phyloP scores from a whole-genome alignment of 768 basidiomycete species.

The Artomyces pyxidatus region DNA sequence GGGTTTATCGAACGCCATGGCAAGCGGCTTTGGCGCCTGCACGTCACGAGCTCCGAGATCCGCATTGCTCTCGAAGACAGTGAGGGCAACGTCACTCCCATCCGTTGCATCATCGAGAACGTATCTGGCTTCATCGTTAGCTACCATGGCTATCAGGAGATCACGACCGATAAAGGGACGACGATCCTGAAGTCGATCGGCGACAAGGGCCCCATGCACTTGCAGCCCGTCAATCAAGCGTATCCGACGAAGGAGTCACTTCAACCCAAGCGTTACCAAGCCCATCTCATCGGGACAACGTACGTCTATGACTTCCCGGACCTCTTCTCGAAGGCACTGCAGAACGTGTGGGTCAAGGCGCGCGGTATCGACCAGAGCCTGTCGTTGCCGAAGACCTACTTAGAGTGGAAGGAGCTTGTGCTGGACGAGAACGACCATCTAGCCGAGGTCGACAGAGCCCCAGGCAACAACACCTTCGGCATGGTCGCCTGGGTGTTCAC shows the following conservation, averaged over 20 bases:
- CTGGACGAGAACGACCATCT: conserved; percentile 90
- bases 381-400: conserved; percentile 64
- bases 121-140: conserved; percentile 99
- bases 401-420: conserved; percentile 86
- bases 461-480: conserved; percentile 91
- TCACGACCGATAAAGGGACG: conserved; percentile 90
- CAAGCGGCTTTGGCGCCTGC: conserved; percentile 95
- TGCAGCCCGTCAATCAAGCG: conserved; percentile 87
- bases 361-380: conserved; percentile 57
- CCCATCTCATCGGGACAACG: conserved; percentile 95
- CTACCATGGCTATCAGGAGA: conserved; percentile 97
- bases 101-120: conserved; percentile 97
- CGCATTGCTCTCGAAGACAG: conserved; percentile 90
- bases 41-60: conserved; percentile 97
- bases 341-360: conserved; percentile 83
- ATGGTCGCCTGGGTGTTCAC: conserved; percentile 99
- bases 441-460: conserved; percentile 82
- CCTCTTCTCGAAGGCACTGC: conserved; percentile 93
- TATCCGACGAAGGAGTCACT: conserved; percentile 98
- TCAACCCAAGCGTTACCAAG: conserved; percentile 98
- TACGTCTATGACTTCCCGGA: conserved; percentile 99
- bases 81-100: conserved; percentile 91
- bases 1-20: conserved; percentile 99
- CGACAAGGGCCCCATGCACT: conserved; percentile 92
- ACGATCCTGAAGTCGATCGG: conserved; percentile 97